Evolutionary conservation across 495 filamentous ascomycete genomes (phyloP).

Genomic region (Neurospora tetraspora): DNA sequence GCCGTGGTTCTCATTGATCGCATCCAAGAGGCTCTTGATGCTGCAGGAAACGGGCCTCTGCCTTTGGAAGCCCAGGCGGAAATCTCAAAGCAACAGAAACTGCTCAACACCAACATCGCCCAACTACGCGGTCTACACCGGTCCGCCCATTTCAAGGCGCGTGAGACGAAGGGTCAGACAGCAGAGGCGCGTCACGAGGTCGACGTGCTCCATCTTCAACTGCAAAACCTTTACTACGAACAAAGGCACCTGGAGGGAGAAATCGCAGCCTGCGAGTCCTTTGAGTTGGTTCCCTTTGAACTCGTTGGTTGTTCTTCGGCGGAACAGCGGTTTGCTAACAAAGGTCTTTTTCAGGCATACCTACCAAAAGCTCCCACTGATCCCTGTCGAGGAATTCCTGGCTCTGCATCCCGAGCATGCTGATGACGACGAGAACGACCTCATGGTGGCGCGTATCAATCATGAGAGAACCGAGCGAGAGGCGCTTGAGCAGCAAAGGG

Average conservation of each 20-base stretch:
- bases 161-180: constrained; percentile 78
- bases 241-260: constrained; percentile 83
- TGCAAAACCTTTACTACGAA: constrained; percentile 96
- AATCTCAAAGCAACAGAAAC: constrained; percentile 67
- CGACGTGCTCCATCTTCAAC: constrained; percentile 78
- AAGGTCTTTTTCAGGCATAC: constrained; percentile 52
- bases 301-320: background rate
- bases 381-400: constrained; percentile 76
- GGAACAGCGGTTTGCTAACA: background rate
- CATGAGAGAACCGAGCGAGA: constrained; percentile 83
- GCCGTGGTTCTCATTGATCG: constrained; percentile 57
- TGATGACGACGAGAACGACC: constrained; percentile 57
- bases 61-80: constrained; percentile 46
- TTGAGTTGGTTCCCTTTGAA: constrained; percentile 56
- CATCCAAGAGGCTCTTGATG: constrained; percentile 37
- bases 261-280: constrained; percentile 82
- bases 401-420: constrained; percentile 63
- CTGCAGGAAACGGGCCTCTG: constrained; percentile 23
- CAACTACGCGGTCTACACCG: constrained; percentile 78
- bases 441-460: constrained; percentile 88
- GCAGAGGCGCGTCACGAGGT: constrained; percentile 84
- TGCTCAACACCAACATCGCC: constrained; percentile 66
- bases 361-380: constrained; percentile 75
- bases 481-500: constrained; percentile 75
- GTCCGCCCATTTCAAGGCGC: constrained; percentile 64